These are phyloP conservation scores for Curvularia eragrostidis DNA, from an alignment of 2,329 filamentous ascomycete genomes.

Conservation along the genomic window DNA sequence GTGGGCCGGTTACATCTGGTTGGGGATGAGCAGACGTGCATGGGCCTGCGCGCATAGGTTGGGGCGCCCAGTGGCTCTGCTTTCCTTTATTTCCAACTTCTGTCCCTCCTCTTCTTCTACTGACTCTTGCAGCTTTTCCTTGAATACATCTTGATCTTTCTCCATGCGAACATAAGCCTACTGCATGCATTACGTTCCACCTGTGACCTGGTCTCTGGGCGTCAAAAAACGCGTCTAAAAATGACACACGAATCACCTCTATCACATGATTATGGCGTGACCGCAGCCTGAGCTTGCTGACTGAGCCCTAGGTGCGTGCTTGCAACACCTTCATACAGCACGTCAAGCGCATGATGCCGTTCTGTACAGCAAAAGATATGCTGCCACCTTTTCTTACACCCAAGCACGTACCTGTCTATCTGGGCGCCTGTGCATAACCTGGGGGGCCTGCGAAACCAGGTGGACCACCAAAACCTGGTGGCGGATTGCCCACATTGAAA, in stretches of 20 bases:
- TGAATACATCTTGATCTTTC: constrained; percentile 1
- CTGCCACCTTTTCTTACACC: not conserved
- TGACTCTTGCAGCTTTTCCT: constrained; percentile 6
- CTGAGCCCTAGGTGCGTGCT: not conserved
- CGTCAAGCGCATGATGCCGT: not conserved
- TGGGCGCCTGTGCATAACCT: constrained; percentile 20
- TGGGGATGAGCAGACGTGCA: constrained; percentile 6
- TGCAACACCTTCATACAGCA: not conserved
- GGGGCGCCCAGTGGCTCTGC: constrained; percentile 5
- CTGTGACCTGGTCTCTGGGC: not conserved
- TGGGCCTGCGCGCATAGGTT: constrained; percentile 8
- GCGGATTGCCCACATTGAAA: constrained; percentile 27
- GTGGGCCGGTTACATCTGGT: constrained; percentile 7
- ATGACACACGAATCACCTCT: not conserved
- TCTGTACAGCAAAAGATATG: not conserved
- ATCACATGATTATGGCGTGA: not conserved
- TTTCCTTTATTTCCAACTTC: constrained; percentile 2
- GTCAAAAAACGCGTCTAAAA: not conserved
- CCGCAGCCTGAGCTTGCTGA: not conserved
- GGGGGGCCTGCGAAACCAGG: constrained; percentile 25
- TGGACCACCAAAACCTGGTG: constrained; percentile 33
- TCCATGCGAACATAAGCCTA: not conserved
- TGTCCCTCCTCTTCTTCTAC: constrained; percentile 8
- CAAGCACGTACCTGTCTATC: constrained; percentile 8
- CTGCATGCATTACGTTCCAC: not conserved